Conservation (phyloP, 257 asterid genomes). For the Solanum clarkiae region DNA sequence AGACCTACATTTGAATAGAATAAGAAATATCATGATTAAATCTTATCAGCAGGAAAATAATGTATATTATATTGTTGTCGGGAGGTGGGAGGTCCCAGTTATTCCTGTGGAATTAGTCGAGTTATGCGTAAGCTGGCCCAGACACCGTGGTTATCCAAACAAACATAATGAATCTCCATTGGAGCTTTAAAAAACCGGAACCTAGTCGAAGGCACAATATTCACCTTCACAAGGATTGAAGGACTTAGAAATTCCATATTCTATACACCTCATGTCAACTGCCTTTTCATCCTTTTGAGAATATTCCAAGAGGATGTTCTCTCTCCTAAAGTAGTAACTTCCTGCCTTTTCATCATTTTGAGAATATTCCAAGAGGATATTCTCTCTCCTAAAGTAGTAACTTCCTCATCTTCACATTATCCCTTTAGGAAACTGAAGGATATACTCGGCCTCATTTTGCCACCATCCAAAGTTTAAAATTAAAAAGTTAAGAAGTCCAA, state of each 20-base stretch:
- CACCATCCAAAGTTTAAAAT: background rate
- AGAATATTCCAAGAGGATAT: background rate
- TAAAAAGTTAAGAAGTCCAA: background rate
- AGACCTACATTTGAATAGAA: conserved; percentile 31
- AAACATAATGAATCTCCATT: background rate
- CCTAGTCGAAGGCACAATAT: background rate
- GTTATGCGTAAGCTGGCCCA: background rate
- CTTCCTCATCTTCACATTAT: background rate
- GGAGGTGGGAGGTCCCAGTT: background rate
- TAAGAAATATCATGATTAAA: background rate
- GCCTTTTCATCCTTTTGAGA: background rate
- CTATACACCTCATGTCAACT: background rate
- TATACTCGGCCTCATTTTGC: background rate
- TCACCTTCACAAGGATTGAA: background rate
- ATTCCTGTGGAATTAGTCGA: background rate
- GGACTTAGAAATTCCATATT: background rate
- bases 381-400: background rate
- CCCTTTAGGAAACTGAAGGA: background rate
- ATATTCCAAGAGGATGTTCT: background rate
- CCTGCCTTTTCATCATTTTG: background rate
- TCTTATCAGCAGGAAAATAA: background rate
- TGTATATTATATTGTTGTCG: background rate
- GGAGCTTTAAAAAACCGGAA: background rate
- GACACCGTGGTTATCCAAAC: background rate
- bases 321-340: background rate